Conservation (phyloP, 2,329 filamentous ascomycete species). For the Pseudocercospora pini-densiflorae region DNA sequence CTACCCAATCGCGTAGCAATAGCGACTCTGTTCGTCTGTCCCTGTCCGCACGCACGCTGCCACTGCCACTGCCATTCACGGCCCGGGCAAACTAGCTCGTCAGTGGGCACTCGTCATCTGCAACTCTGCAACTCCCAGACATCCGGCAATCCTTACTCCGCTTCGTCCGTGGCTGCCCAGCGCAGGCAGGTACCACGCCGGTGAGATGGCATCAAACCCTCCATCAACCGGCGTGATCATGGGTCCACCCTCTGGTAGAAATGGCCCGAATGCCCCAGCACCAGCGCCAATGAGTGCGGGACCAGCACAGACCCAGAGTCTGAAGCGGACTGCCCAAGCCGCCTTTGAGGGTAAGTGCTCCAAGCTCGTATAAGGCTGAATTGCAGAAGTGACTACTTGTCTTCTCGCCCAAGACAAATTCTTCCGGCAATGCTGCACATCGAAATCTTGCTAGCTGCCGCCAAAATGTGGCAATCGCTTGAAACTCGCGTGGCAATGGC, state of each 20-base stretch:
- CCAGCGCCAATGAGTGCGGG: conserved; percentile 24
- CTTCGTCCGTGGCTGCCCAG: neutral
- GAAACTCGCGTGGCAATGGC: neutral
- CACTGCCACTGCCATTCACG: neutral
- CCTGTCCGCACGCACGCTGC: neutral
- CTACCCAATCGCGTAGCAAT: neutral
- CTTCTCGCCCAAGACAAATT: neutral
- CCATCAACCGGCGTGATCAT: conserved; percentile 38
- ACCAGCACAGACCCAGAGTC: conserved; percentile 20
- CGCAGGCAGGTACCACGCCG: neutral
- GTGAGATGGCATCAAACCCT: conserved; percentile 36
- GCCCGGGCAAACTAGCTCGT: neutral
- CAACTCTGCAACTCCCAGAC: neutral
- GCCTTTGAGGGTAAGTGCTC: conserved; percentile 45
- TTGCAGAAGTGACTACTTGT: neutral
- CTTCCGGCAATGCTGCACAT: neutral
- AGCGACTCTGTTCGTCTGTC: neutral
- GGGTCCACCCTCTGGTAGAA: conserved; percentile 16
- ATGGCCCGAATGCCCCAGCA: conserved; percentile 18
- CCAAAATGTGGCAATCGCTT: neutral
- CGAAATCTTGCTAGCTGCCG: neutral
- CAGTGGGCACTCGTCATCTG: neutral
- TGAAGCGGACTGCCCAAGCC: conserved; percentile 45
- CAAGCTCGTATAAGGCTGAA: neutral
- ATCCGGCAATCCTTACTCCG: neutral